Evolutionary conservation across 306 rosid species (phyloP), one percentile per base, ranked within the genome.

Genomic region (Cucumis cinereus): DNA sequence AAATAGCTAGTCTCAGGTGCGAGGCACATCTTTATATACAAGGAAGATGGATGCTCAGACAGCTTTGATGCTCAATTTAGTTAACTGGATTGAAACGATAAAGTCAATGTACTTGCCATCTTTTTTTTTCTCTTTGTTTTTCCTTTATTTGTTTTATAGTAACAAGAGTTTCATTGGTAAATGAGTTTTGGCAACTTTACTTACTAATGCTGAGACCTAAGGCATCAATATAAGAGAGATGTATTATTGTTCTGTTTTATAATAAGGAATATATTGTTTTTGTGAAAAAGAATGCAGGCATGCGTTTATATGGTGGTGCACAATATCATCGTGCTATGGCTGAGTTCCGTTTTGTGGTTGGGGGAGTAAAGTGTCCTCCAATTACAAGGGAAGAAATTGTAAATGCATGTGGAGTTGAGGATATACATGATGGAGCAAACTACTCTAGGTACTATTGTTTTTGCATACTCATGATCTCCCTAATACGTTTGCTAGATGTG

Each of bases 291-390:
- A 94, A 94, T 83, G 97, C 97, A 14, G 97, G 95, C 61, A 94
- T 94, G 97, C 98, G 96, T 73, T 91, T 94, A 66, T 94, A 94
- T 86, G 98, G 98, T 60, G 97, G 98, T 78, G 98, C 97, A 79
- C 98, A 94, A 77, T 94, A 94, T 86, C 98, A 94, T 62, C 94
- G 97, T 78, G 98, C 98, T 84, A 94, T 94, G 98, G 98, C 97
- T 82, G 97, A 94, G 84, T 94, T 94, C 56, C 98, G 96, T 55
- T 94, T 94, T 87, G 89, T 94, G 56, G 98, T 91, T 81, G 96
- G 98, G 79, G 98, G 98, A 88, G 90, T 82, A 77, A 91, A 90
- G 83, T 94, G 98, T 82, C 98, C 97, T 86, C 93, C 98, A 77
- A 94, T 94, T 57, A 91, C 95, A 8, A 87, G 97, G 58, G 98